These are phyloP conservation scores for Leccinum insolens DNA, from an alignment of 1,284 basidiomycete genomes.

Conservation along the genomic window DNA sequence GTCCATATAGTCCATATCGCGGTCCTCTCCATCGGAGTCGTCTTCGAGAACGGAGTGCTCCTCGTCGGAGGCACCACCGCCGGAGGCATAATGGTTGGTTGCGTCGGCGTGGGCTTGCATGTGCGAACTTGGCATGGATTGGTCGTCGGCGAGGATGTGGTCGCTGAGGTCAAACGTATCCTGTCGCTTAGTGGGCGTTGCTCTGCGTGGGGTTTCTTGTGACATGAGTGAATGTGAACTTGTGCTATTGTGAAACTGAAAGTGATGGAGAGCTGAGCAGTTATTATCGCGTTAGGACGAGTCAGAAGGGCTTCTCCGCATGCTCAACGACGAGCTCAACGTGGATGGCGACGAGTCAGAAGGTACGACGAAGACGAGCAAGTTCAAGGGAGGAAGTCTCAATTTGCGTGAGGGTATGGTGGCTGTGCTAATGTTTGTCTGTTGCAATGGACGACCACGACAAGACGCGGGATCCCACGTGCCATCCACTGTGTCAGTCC, in stretches of 20 bases:
- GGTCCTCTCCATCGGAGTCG: conserved; percentile 71
- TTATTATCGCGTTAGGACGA: background rate
- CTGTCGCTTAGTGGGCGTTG: conserved; percentile 41
- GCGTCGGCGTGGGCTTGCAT: conserved; percentile 62
- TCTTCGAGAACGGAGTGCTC: conserved; percentile 80
- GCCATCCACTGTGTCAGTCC: too few species aligned
- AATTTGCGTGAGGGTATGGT: conserved; percentile 6
- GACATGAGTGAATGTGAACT: conserved; percentile 25
- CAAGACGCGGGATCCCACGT: too few species aligned
- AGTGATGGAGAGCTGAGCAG: background rate
- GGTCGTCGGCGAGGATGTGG: conserved; percentile 64
- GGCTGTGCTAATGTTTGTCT: conserved; percentile 18
- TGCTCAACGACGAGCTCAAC: conserved; percentile 25
- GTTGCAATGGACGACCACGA: background rate
- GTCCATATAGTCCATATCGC: conserved; percentile 63
- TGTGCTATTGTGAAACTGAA: conserved; percentile 4
- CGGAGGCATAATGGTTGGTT: conserved; percentile 40
- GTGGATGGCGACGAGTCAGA: conserved; percentile 12
- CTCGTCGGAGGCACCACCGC: conserved; percentile 57
- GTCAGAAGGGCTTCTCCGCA: conserved; percentile 14
- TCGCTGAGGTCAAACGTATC: conserved; percentile 74
- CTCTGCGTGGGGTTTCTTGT: conserved; percentile 27
- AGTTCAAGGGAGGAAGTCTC: background rate
- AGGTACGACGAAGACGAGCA: background rate
- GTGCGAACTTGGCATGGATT: conserved; percentile 43